Evolutionary conservation across 73 alveolate species (phyloP).

Genomic region (Paramecium tetraurelia): DNA sequence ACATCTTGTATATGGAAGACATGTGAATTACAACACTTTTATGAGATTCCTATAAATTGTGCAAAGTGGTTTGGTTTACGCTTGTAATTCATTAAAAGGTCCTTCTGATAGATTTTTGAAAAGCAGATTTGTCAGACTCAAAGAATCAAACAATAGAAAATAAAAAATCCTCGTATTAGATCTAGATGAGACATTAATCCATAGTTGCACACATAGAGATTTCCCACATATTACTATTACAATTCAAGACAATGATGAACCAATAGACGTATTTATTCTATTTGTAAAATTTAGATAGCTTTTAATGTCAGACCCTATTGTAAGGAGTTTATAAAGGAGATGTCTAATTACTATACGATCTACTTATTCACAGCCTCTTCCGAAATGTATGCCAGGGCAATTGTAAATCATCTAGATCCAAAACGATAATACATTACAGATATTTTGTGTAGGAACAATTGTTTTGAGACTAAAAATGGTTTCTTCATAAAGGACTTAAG

Average conservation of each 20-base stretch:
- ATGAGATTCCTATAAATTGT: constrained; percentile 9
- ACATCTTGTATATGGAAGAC: constrained; percentile 46
- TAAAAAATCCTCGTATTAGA: constrained; percentile 30
- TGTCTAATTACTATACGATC: constrained; percentile 73
- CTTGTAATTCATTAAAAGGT: constrained; percentile 51
- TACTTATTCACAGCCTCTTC: constrained; percentile 92
- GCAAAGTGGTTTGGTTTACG: constrained; percentile 56
- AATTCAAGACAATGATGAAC: neutral
- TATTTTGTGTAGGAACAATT: constrained; percentile 84
- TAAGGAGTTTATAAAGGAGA: constrained; percentile 78
- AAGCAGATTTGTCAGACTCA: constrained; percentile 29
- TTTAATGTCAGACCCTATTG: constrained; percentile 88
- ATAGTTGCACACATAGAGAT: constrained; percentile 53
- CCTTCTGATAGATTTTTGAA: constrained; percentile 55
- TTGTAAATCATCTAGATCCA: constrained; percentile 90
- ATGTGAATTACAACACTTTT: neutral
- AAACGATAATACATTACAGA: constrained; percentile 79
- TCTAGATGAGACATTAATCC: constrained; percentile 62
- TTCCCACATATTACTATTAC: neutral
- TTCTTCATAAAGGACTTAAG: constrained; percentile 93
- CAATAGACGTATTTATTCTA: neutral
- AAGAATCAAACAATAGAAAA: constrained; percentile 31
- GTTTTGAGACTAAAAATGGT: constrained; percentile 88
- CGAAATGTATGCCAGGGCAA: constrained; percentile 92
- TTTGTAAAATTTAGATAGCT: constrained; percentile 64